Evolutionary conservation across 2,329 filamentous ascomycete species (phyloP).

Genomic region (Leptodontidium sp.): DNA sequence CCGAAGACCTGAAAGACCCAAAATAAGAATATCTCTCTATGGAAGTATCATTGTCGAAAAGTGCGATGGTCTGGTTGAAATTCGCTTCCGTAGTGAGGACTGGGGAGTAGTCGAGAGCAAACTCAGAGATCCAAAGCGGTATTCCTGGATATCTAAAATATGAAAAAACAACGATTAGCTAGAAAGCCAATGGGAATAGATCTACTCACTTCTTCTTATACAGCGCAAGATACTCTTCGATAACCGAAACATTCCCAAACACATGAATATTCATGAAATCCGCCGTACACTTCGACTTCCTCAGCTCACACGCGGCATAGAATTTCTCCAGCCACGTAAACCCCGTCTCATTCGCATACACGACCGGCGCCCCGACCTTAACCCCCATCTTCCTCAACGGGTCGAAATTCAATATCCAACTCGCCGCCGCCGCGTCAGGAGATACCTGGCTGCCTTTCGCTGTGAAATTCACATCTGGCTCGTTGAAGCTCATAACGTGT

Average conservation of each 20-base stretch:
- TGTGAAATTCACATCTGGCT: slow-evolving; percentile 67
- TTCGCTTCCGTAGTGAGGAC: slow-evolving; percentile 5
- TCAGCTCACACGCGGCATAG: slow-evolving; percentile 65
- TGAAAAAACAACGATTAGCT: too few relatives aligned
- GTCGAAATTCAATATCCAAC: slow-evolving; percentile 76
- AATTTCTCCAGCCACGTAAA: slow-evolving; percentile 74
- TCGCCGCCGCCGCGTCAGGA: slow-evolving; percentile 66
- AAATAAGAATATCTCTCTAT: slow-evolving; percentile 31
- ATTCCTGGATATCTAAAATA: slow-evolving; percentile 20
- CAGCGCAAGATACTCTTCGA: slow-evolving; percentile 17
- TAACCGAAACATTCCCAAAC: slow-evolving; percentile 61
- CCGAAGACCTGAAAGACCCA: slow-evolving; percentile 20
- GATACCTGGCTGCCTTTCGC: slow-evolving; percentile 64
- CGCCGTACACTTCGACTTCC: slow-evolving; percentile 61
- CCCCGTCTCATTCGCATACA: slow-evolving; percentile 64
- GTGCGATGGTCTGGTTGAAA: slow-evolving; percentile 25
- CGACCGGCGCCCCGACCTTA: slow-evolving; percentile 56
- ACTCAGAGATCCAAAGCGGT: slow-evolving; percentile 25
- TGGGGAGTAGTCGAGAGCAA: slow-evolving; percentile 15
- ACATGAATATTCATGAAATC: slow-evolving; percentile 70
- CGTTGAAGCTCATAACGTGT: slow-evolving; percentile 80
- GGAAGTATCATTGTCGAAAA: slow-evolving; percentile 27
- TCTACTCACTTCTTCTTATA: slow-evolving; percentile 27
- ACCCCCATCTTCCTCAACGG: slow-evolving; percentile 71
- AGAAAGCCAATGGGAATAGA: too few relatives aligned